These are phyloP conservation scores for Tricholoma furcatifolium DNA, from an alignment of 768 basidiomycete species.

Conservation along the genomic window DNA sequence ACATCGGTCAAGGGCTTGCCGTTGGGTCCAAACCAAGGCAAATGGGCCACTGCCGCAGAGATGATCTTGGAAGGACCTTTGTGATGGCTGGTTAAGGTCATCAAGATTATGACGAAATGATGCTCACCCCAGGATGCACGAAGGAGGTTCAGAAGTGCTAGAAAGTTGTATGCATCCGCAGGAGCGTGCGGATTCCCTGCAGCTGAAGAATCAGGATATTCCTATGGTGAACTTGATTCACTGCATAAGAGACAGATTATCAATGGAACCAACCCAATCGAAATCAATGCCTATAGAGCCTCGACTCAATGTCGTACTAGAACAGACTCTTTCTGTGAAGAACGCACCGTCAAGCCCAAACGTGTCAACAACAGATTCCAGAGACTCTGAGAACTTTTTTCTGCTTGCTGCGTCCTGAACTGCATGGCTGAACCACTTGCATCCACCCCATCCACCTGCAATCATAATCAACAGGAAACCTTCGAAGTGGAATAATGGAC, in stretches of 20 bases:
- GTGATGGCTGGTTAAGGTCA: slow-evolving; percentile 2
- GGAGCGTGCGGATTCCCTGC: slow-evolving; percentile 58
- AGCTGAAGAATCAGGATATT: slow-evolving; percentile 69
- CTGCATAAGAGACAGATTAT: too few relatives aligned
- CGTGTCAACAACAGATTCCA: slow-evolving; percentile 51
- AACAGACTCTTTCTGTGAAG: slow-evolving; percentile 6
- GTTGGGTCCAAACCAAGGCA: slow-evolving; percentile 65
- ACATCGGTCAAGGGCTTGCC: slow-evolving; percentile 64
- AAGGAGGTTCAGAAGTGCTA: slow-evolving; percentile 58
- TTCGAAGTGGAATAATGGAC: slow-evolving; percentile 22
- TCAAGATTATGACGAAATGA: neutral
- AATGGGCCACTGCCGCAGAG: slow-evolving; percentile 66
- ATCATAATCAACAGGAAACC: neutral
- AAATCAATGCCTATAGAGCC: slow-evolving; percentile 43
- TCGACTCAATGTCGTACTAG: slow-evolving; percentile 34
- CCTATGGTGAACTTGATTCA: slow-evolving; percentile 41
- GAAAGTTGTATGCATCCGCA: slow-evolving; percentile 61
- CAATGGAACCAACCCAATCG: slow-evolving; percentile 47
- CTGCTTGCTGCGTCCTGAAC: slow-evolving; percentile 46
- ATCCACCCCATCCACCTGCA: slow-evolving; percentile 68
- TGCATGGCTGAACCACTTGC: slow-evolving; percentile 62
- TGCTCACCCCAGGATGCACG: slow-evolving; percentile 48
- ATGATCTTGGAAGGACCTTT: slow-evolving; percentile 56
- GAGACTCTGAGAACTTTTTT: slow-evolving; percentile 52
- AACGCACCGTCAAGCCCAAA: slow-evolving; percentile 66